Evolutionary conservation across 768 basidiomycete genomes (phyloP), one percentile per base, ranked within the genome.

Genomic region (Russula griseocarnosa): DNA sequence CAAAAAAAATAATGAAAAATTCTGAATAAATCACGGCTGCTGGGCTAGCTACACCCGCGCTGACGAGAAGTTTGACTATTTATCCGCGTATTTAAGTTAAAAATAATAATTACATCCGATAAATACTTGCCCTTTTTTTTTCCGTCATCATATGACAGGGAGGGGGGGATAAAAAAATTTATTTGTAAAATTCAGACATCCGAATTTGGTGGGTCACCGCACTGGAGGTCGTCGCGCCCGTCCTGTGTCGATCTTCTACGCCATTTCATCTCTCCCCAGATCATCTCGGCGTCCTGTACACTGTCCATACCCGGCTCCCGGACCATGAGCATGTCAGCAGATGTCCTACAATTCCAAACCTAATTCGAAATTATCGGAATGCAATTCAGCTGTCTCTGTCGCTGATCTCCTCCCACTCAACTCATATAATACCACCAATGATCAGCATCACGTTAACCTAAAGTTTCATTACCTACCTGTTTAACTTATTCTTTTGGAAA

Each of bases 351-450:
- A 9, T 26, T 18, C 16, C 56, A 46, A 16, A 18, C 8, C 8
- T 44, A 46, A 57, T 58, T 58, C 46, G 46, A 34, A 58, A 49
- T 49, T 36, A 32, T 32, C 32, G 11, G 52, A 53, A 53, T 24
- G 14, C 18, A 52, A 52, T 52, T 28, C 28, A 40, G 16, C 16
- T 30, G 30, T 9, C 38, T 9, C 38, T 49, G 47, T 49, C 47
- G 26, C 24, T 46, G 44, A 46, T 46, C n/a, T 20, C 20, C 42
- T 10, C 18, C 44, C 13, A 16, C 38, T 16, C 38, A 38, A 30
- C 30, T 5, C 30, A 1, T 30, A 5, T 30, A 30, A 2, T 30
- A 5, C 5, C 2, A 18, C 9, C 38, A 40, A 24, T 26, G 14
- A 50, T 50, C 49, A 50, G 9, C 24, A 20, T 22, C 16, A 5